phyloP scores from a whole-genome alignment of 1,284 basidiomycete species.

The Cryptococcus sp. region DNA sequence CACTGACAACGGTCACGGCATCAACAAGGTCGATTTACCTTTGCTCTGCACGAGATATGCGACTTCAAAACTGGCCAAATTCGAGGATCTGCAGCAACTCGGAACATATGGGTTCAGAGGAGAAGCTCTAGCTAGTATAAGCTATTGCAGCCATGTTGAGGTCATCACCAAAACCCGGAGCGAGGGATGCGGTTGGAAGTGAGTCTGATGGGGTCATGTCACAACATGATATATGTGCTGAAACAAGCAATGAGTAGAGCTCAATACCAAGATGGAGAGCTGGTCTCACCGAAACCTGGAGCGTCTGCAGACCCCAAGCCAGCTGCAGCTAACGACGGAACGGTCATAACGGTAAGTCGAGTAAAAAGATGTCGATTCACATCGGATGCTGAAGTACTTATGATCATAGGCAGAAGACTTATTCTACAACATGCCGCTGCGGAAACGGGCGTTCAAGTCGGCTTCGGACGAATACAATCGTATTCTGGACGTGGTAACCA shows the following conservation, averaged over 20 bases:
- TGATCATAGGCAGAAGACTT: slow-evolving; percentile 78
- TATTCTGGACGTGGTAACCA: slow-evolving; percentile 89
- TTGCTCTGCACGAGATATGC: slow-evolving; percentile 94
- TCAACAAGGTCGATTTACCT: slow-evolving; percentile 76
- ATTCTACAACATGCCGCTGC: slow-evolving; percentile 91
- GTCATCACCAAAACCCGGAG: slow-evolving; percentile 84
- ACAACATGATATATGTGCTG: neutral
- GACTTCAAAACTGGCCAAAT: slow-evolving; percentile 87
- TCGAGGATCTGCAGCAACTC: slow-evolving; percentile 82
- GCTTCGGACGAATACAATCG: slow-evolving; percentile 89
- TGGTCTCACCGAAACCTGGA: slow-evolving; percentile 69
- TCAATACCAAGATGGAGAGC: slow-evolving; percentile 70
- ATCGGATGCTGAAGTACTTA: slow-evolving; percentile 1
- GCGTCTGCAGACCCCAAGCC: slow-evolving; percentile 75
- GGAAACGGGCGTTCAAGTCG: slow-evolving; percentile 80
- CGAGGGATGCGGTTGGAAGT: slow-evolving; percentile 89
- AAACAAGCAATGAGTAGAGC: slow-evolving; percentile 64
- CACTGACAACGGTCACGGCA: slow-evolving; percentile 94
- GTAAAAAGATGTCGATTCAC: neutral
- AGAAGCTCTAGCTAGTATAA: slow-evolving; percentile 95
- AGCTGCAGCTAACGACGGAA: slow-evolving; percentile 92
- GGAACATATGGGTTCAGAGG: slow-evolving; percentile 96
- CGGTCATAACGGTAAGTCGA: slow-evolving; percentile 72
- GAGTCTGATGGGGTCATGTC: slow-evolving; percentile 37
- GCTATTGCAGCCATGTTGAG: slow-evolving; percentile 85